phyloP scores from a whole-genome alignment of 2,329 filamentous ascomycete species.

The Stagonosporopsis tanaceti region DNA sequence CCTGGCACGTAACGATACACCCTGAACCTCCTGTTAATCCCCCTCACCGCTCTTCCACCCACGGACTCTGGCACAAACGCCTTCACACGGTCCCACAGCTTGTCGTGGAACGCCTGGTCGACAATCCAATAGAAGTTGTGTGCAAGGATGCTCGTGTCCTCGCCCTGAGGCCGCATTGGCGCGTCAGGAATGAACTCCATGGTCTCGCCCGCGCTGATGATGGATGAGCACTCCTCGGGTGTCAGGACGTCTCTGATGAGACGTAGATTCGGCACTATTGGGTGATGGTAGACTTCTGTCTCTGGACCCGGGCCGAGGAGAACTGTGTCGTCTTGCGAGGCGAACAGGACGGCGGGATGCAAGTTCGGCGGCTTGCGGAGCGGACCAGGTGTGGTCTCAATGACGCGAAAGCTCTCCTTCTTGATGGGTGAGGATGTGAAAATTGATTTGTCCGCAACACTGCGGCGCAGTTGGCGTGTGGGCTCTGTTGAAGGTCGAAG shows the following conservation, averaged over 20 bases:
- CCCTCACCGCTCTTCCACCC: slow-evolving; percentile 65
- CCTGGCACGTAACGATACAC: slow-evolving; percentile 77
- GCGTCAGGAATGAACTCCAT: slow-evolving; percentile 73
- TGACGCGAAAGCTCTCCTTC: slow-evolving; percentile 59
- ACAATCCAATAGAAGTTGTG: slow-evolving; percentile 80
- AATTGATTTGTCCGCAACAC: slow-evolving; percentile 63
- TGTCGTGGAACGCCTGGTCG: slow-evolving; percentile 68
- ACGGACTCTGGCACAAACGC: slow-evolving; percentile 65
- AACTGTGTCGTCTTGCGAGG: slow-evolving; percentile 66
- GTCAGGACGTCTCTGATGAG: slow-evolving; percentile 69
- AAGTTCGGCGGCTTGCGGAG: slow-evolving; percentile 73
- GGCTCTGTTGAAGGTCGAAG: slow-evolving; percentile 55
- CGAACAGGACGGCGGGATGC: slow-evolving; percentile 71
- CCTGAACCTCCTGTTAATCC: slow-evolving; percentile 73
- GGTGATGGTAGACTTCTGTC: slow-evolving; percentile 67
- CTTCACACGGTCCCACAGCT: slow-evolving; percentile 68
- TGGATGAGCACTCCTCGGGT: slow-evolving; percentile 68
- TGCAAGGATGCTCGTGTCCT: slow-evolving; percentile 68
- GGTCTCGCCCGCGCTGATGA: slow-evolving; percentile 71
- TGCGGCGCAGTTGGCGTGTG: slow-evolving; percentile 61
- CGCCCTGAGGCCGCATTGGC: slow-evolving; percentile 70
- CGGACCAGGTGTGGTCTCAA: slow-evolving; percentile 68
- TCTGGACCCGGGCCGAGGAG: slow-evolving; percentile 56
- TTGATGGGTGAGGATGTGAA: slow-evolving; percentile 40
- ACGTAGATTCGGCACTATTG: slow-evolving; percentile 68